Base-by-base conservation (phyloP, 2,329 filamentous ascomycete genomes). In the Fusarium bactridioides region DNA sequence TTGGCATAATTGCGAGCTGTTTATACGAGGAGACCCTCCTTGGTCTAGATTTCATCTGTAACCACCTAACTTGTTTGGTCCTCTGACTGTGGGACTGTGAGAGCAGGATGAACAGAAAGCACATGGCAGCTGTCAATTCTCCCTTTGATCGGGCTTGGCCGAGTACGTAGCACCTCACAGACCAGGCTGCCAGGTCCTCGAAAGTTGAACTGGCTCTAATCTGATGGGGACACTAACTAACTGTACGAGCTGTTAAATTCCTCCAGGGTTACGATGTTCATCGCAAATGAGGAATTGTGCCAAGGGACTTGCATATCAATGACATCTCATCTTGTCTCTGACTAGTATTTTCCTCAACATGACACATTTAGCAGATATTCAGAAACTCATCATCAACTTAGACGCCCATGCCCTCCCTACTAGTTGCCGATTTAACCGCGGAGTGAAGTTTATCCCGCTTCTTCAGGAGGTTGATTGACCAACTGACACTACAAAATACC, bases 381-480 rank as follows among this genome's bases (percentile, higher is more conserved):
- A 45, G 41, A 59, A 51, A 67, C 51, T 45, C 25, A 40, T 33
- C 31, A 67, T 54, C 19, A 33, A 51, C 18, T 43, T 48, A 54
- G 47, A 47, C 37, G 48, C 41, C 56, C n/a, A 61, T 67, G 48
- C 16, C 31, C 59, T 53, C 66, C 57, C 64, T 29, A 27, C 43
- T 41, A 51, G 50, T 53, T 69, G 66, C 66, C 66, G 65, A 58
- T 38, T 53, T 69, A 69, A 64, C 66, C 66, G 66, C 59, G 59
- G 50, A 43, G 35, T 38, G 35, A 57, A 45, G 40, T 41, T 69
- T 64, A 58, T 69, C 53, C 65, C 51, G 51, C 29, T 51, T 53
- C 23, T 18, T 69, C 41, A 67, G 55, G 55, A 55, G 64, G 19
- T 44, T 27, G 47, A 62, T 62, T 47, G 66, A 66, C 63, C 21